phyloP scores from a whole-genome alignment of 2,329 filamentous ascomycete species.

The Penicillium sp. region DNA sequence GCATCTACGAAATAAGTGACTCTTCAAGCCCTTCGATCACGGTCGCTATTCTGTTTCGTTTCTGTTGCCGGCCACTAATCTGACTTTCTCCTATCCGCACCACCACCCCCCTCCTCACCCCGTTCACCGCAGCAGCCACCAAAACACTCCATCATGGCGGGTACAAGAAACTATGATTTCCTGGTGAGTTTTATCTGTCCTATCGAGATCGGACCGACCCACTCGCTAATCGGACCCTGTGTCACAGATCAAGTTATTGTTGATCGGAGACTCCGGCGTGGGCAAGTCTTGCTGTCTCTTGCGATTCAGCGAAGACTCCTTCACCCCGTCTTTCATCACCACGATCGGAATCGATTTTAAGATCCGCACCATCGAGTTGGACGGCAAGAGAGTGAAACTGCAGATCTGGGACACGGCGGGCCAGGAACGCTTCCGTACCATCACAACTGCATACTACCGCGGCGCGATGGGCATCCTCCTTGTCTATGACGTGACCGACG shows the following conservation, averaged over 20 bases:
- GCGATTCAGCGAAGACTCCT: constrained; percentile 95
- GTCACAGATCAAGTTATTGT: constrained; percentile 84
- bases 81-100: constrained; percentile 15
- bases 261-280: constrained; percentile 95
- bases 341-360: constrained; percentile 99
- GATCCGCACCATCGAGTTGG: constrained; percentile 97
- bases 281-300: constrained; percentile 96
- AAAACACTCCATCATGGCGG: constrained; percentile 66
- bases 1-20: background rate
- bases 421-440: constrained; percentile 96
- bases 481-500: constrained; percentile 97
- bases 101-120: constrained; percentile 1
- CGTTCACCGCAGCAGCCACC: constrained; percentile 4
- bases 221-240: background rate
- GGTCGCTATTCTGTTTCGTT: background rate
- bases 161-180: constrained; percentile 98
- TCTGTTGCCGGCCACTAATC: background rate
- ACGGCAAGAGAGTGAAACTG: constrained; percentile 97
- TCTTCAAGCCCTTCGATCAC: background rate
- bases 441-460: constrained; percentile 97
- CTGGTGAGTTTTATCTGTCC: constrained; percentile 65
- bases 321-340: constrained; percentile 96
- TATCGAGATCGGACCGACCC: background rate
- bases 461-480: constrained; percentile 97
- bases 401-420: constrained; percentile 99